Base-by-base conservation (phyloP, 495 filamentous ascomycete genomes). In the Thermochaetoides thermophila region DNA sequence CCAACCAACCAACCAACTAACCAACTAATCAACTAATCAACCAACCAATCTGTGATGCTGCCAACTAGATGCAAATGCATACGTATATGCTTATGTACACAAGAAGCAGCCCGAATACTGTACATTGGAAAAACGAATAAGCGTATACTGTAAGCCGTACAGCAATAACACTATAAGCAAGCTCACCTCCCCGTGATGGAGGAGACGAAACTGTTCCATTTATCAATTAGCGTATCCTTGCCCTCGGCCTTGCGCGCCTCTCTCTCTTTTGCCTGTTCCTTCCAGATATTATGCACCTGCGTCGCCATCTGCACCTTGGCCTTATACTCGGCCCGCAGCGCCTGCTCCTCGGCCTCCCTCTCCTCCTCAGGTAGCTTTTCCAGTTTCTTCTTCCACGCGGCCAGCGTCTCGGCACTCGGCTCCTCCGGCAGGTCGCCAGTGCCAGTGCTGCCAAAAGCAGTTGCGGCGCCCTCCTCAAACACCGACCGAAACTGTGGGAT, bases 261-360 rank as follows among this genome's bases (percentile, higher is more conserved):
- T 33, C 73, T 63, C 27, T 69, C 67, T 40, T 69, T 60, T 0
- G 66, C 68, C 44, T 78, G 67, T 35, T 67, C 52, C 43, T 70
- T 54, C 51, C 71, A 68, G 19, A 78, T 56, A 3, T 59, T 57
- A 14, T 59, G 53, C 17, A 80, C 57, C 40, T 63, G 55, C 21
- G 63, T 43, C 16, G 61, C 65, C 40, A 76, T 63, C 26, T 72
- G 47, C 13, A 63, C 60, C 34, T 71, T 64, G 25, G 71, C 71
- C 37, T 65, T 61, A 28, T 71, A 48, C 35, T 82, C 73, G 14
- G 69, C 71, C 39, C 67, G 57, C 34, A 79, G 59, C 7, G 76
- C 68, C 44, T 66, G 57, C 36, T 78, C 74, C 44, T 84, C 78
- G 17, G 82, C 50, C 32, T 72, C 69, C 14, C 76, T 59, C 40